A percentile compares a stretch with the other conserved stretches of the same genome.
phyloP scores from a whole-genome alignment of 2,329 filamentous ascomycete species.

The Colletotrichum acutatum region DNA sequence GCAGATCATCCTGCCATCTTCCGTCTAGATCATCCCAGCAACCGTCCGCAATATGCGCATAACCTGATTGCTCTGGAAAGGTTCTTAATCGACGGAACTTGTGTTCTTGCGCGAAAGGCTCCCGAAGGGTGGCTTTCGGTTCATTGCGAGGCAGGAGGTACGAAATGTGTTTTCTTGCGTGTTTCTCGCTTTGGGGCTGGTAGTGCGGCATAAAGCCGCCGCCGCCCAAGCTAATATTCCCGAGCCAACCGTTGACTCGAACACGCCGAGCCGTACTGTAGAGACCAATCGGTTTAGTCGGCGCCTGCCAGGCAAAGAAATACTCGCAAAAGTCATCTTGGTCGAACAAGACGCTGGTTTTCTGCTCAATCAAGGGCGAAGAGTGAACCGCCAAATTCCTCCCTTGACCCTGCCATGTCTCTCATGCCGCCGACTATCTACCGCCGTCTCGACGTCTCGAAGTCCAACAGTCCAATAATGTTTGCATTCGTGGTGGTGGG shows the following conservation, averaged over 20 bases:
- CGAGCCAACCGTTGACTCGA: conserved; percentile 21
- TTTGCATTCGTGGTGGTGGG: background rate
- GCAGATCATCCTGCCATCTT: conserved; percentile 21
- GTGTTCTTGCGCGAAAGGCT: background rate
- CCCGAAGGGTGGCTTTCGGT: background rate
- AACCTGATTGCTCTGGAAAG: background rate
- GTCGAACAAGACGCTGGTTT: conserved; percentile 10
- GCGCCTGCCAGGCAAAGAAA: conserved; percentile 5
- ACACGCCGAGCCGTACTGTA: conserved; percentile 7
- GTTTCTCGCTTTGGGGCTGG: background rate
- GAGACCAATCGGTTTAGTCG: conserved; percentile 4
- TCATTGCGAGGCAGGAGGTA: background rate
- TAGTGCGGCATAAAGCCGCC: conserved; percentile 13
- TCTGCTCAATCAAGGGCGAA: background rate
- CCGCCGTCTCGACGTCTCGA: background rate
- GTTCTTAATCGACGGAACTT: background rate
- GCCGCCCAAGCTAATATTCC: conserved; percentile 8
- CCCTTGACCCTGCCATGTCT: conserved; percentile 27
- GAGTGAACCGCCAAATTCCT: background rate
- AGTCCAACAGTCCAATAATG: background rate
- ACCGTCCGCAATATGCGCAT: background rate
- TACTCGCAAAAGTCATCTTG: background rate
- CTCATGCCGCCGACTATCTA: background rate
- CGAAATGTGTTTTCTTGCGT: background rate
- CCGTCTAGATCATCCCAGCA: background rate